Evolutionary conservation across 2,329 filamentous ascomycete species (phyloP).

Genomic region (Mariannaea elegans): DNA sequence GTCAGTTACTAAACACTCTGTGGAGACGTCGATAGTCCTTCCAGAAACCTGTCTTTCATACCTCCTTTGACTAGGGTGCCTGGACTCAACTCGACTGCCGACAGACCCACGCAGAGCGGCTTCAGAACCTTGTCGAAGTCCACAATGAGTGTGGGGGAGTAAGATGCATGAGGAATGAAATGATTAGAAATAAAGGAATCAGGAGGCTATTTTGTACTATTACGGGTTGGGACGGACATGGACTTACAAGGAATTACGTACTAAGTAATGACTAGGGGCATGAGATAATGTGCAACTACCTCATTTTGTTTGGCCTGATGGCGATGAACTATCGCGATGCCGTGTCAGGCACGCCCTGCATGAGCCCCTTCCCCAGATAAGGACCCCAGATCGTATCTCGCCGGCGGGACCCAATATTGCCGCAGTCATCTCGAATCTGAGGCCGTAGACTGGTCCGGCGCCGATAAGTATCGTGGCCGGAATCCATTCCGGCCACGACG

Average conservation of each 20-base stretch:
- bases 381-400: background rate
- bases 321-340: conserved; percentile 5
- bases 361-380: conserved; percentile 18
- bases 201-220: conserved; percentile 4
- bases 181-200: conserved; percentile 6
- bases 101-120: conserved; percentile 23
- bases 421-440: conserved; percentile 17
- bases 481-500: conserved; percentile 45
- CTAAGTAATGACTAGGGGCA: conserved; percentile 17
- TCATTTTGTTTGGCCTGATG: background rate
- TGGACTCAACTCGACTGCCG: conserved; percentile 12
- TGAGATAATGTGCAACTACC: background rate
- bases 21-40: conserved; percentile 11
- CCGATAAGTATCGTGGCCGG: conserved; percentile 44
- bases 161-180: conserved; percentile 9
- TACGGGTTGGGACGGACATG: conserved; percentile 11
- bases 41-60: conserved; percentile 13
- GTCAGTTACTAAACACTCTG: background rate
- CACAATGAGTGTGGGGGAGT: conserved; percentile 30
- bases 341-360: conserved; percentile 15
- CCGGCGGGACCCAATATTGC: conserved; percentile 10
- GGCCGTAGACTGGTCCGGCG: conserved; percentile 28
- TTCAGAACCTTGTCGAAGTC: conserved; percentile 38
- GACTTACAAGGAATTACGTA: conserved; percentile 16
- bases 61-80: conserved; percentile 1